Conservation (phyloP, 805 yeast genomes). For the Wickerhamiella alocasiicola region DNA sequence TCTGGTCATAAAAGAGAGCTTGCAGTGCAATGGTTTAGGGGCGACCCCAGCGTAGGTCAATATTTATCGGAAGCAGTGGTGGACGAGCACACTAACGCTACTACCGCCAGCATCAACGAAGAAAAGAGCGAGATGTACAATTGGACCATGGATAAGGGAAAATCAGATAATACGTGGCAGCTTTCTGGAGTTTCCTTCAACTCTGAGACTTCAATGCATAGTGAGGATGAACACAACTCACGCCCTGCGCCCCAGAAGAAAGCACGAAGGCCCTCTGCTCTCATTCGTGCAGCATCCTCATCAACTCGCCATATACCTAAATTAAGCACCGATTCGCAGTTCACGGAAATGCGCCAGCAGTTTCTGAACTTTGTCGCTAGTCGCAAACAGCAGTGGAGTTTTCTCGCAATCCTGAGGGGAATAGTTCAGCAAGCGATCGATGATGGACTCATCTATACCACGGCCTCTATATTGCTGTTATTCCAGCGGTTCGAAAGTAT, state of each 20-base stretch:
- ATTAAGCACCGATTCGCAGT: conserved; percentile 3
- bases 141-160: conserved; percentile 1
- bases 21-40: conserved; percentile 16
- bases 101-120: background rate
- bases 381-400: conserved; percentile 17
- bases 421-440: conserved; percentile 10
- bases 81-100: background rate
- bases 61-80: background rate
- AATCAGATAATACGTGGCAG: conserved; percentile 10
- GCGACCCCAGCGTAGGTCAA: conserved; percentile 3
- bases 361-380: conserved; percentile 9
- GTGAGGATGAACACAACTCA: background rate
- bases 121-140: background rate
- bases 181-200: conserved; percentile 11
- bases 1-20: conserved; percentile 10
- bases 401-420: conserved; percentile 15
- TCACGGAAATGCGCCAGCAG: conserved; percentile 10
- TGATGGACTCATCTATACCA: conserved; percentile 14
- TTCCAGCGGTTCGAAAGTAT: conserved; percentile 16
- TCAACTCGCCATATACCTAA: background rate
- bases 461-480: conserved; percentile 16
- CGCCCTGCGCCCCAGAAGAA: background rate
- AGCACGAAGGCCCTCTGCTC: conserved; percentile 3
- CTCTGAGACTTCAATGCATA: conserved; percentile 3
- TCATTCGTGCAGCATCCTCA: background rate